phyloP scores from a whole-genome alignment of 306 rosid genomes.

The Quercus glauca region DNA sequence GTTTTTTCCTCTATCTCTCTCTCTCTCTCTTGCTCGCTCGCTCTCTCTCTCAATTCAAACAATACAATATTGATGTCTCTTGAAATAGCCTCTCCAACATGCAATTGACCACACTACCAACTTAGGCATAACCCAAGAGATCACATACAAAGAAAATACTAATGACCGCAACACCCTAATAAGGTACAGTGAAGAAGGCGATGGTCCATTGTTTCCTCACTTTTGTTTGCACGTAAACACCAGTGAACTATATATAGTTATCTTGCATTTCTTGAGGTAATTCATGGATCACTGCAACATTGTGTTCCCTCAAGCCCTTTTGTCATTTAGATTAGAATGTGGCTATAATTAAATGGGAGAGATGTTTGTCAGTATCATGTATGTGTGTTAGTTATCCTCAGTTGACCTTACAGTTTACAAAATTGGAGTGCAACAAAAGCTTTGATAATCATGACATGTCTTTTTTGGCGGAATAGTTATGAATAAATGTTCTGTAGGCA shows the following conservation, averaged over 20 bases:
- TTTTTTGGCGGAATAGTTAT: slow-evolving; percentile 20
- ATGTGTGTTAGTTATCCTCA: not conserved
- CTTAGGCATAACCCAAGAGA: not conserved
- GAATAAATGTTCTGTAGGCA: not conserved
- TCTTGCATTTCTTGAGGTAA: not conserved
- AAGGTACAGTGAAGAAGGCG: not conserved
- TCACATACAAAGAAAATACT: not conserved
- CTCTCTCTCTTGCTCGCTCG: too few species aligned
- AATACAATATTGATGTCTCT: not conserved
- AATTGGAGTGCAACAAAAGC: not conserved
- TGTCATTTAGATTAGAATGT: not conserved
- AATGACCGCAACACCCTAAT: not conserved
- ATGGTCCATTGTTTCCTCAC: not conserved
- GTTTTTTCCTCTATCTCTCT: not conserved
- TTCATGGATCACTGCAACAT: not conserved
- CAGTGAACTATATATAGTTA: not conserved
- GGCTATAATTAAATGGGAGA: not conserved
- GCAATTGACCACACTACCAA: not conserved
- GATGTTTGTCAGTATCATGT: not conserved
- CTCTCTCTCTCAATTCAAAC: not conserved
- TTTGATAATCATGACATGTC: not conserved
- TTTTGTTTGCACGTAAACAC: not conserved
- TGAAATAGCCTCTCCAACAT: not conserved
- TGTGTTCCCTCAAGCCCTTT: not conserved
- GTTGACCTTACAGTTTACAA: not conserved